Percentiles rank a stretch among this genome's conserved stretches.
These are phyloP conservation scores for Ecytonucleospora hepatopenaei DNA, from an alignment of 371 early-diverging fungal species.

Conservation along the genomic window DNA sequence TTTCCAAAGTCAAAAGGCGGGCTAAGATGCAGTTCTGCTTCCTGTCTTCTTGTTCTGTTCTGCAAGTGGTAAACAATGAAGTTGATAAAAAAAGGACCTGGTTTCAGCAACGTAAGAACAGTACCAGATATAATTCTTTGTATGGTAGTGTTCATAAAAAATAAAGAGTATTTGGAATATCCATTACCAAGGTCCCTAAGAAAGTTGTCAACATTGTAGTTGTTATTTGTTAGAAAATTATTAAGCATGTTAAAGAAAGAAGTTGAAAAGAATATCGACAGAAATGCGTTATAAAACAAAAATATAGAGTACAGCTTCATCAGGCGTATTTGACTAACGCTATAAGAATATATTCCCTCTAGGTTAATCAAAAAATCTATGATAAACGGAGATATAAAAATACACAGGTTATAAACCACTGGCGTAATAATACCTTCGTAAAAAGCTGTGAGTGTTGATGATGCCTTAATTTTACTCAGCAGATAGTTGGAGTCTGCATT, in stretches of 20 bases:
- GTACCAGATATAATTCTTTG: conserved; percentile 50
- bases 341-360: conserved; percentile 50
- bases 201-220: conserved; percentile 6
- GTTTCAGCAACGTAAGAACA: conserved; percentile 48
- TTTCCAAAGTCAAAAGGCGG: conserved; percentile 52
- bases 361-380: conserved; percentile 36
- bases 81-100: conserved; percentile 39
- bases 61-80: conserved; percentile 27
- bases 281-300: conserved; percentile 57
- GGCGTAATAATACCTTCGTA: conserved; percentile 53
- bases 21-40: conserved; percentile 24
- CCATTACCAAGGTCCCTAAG: conserved; percentile 23
- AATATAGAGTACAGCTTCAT: conserved; percentile 50
- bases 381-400: conserved; percentile 47
- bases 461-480: conserved; percentile 21
- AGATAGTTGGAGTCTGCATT: conserved; percentile 12
- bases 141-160: conserved; percentile 56
- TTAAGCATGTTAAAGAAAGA: conserved; percentile 26
- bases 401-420: conserved; percentile 45
- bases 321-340: conserved; percentile 44
- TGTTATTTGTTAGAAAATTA: conserved; percentile 22
- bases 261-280: conserved; percentile 48
- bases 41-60: conserved; percentile 37
- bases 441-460: conserved; percentile 18
- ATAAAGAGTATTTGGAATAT: conserved; percentile 39